These are phyloP conservation scores for Lignosus rhinocerotis DNA, from an alignment of 1,284 basidiomycete species.

Conservation along the genomic window DNA sequence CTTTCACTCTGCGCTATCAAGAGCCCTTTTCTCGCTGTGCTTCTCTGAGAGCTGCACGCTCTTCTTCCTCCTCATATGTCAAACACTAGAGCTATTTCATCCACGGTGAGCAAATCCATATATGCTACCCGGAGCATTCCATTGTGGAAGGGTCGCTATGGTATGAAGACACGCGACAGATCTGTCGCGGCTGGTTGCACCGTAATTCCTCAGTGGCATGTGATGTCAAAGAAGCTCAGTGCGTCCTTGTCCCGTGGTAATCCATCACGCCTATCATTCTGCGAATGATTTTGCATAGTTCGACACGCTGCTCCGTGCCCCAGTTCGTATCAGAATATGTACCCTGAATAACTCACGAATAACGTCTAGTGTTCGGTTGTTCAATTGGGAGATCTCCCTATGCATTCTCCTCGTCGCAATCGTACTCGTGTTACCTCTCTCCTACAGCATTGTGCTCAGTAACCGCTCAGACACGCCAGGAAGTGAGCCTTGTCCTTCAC, in stretches of 20 bases:
- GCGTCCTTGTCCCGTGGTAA: not conserved
- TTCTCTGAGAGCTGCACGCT: slow-evolving; percentile 70
- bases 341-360: not conserved
- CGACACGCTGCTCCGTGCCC: no score
- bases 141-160: no score
- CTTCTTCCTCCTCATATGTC: slow-evolving; percentile 66
- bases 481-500: slow-evolving; percentile 8
- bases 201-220: no score
- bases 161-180: no score
- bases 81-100: slow-evolving; percentile 55
- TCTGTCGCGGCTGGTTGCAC: no score
- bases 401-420: slow-evolving; percentile 55
- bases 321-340: not conserved
- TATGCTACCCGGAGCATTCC: not conserved
- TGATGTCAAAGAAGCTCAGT: no score
- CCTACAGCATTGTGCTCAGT: slow-evolving; percentile 59
- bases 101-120: slow-evolving; percentile 44
- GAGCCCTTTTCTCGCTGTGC: slow-evolving; percentile 59
- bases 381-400: slow-evolving; percentile 67
- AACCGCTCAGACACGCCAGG: slow-evolving; percentile 28
- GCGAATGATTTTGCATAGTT: not conserved
- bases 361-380: slow-evolving; percentile 50
- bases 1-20: slow-evolving; percentile 55
- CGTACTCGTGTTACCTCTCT: slow-evolving; percentile 60
- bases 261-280: not conserved